These are phyloP conservation scores for Aspergillus asperescens DNA, from an alignment of 495 filamentous ascomycete genomes.

Conservation along the genomic window DNA sequence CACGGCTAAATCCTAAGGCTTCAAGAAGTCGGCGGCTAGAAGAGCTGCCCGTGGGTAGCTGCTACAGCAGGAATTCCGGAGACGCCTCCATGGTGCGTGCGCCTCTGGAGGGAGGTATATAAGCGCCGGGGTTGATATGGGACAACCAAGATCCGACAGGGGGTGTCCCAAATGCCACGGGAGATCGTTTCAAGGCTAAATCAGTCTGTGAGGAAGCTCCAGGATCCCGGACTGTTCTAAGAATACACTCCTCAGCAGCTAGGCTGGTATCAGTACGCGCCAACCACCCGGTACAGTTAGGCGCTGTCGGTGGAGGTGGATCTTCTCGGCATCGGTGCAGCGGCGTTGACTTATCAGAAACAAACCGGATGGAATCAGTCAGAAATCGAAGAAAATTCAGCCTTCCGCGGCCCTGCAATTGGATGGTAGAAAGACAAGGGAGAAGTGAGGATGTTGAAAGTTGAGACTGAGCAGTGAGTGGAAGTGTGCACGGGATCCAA, in stretches of 20 bases:
- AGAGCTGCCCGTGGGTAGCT: not conserved
- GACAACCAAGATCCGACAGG: constrained; percentile 2
- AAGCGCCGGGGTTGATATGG: constrained; percentile 20
- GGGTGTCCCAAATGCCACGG: constrained; percentile 9
- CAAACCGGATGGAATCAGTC: constrained; percentile 8
- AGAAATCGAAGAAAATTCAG: constrained; percentile 1
- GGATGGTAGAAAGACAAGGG: not conserved
- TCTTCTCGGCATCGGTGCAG: constrained; percentile 14
- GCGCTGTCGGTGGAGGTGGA: constrained; percentile 23
- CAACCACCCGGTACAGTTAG: constrained; percentile 16
- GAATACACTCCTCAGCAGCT: constrained; percentile 17
- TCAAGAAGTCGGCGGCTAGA: constrained; percentile 21
- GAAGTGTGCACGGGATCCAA: not conserved
- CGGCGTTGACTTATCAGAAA: constrained; percentile 13
- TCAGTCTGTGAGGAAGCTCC: constrained; percentile 13
- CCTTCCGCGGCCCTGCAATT: not conserved
- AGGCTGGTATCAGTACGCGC: constrained; percentile 29
- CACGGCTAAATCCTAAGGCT: constrained; percentile 8
- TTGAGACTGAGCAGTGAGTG: not conserved
- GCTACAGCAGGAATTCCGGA: not conserved
- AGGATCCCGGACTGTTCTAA: constrained; percentile 17
- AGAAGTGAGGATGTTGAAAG: not conserved
- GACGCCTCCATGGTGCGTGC: constrained; percentile 10
- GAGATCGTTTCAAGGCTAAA: not conserved
- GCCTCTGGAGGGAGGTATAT: constrained; percentile 4